Percentiles rank a stretch among this genome's conserved stretches.
Conservation (phyloP, 169 alveolate species). For the Eimeria brunetti region DNA sequence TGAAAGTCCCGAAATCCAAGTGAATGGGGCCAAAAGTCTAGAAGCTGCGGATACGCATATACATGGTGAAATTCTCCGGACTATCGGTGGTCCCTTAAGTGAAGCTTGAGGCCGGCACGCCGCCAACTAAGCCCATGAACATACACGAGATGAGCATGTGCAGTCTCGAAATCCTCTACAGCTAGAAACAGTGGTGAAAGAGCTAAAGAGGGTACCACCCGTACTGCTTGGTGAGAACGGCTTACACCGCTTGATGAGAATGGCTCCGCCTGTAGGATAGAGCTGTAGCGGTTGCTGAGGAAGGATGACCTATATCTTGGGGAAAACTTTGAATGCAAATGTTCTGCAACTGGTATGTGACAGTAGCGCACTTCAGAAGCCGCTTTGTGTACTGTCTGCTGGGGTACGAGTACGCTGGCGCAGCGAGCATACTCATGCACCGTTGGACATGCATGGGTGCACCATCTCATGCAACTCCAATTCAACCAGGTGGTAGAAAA, state of each 20-base stretch:
- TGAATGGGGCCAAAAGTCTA: not conserved
- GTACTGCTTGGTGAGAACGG: not conserved
- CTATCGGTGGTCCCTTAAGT: not conserved
- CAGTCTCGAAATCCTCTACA: not conserved
- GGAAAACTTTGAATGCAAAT: not conserved
- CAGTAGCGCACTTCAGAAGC: not conserved
- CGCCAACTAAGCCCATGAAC: not conserved
- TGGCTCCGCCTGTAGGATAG: not conserved
- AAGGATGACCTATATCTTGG: not conserved
- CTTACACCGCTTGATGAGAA: not conserved
- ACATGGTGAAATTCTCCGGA: not conserved
- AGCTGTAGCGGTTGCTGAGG: no score
- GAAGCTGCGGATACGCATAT: not conserved
- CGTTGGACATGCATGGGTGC: no score
- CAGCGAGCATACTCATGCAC: no score
- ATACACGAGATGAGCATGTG: no score
- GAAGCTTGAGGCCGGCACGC: not conserved
- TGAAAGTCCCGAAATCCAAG: not conserved
- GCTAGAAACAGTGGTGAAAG: not conserved
- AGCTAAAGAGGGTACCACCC: not conserved
- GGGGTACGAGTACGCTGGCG: no score
- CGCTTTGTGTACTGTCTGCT: not conserved
- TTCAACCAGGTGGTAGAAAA: not conserved
- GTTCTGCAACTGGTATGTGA: not conserved
- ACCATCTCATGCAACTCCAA: not conserved